phyloP scores from a whole-genome alignment of 1,139 yeast species.

The Candida sanyaensis region DNA sequence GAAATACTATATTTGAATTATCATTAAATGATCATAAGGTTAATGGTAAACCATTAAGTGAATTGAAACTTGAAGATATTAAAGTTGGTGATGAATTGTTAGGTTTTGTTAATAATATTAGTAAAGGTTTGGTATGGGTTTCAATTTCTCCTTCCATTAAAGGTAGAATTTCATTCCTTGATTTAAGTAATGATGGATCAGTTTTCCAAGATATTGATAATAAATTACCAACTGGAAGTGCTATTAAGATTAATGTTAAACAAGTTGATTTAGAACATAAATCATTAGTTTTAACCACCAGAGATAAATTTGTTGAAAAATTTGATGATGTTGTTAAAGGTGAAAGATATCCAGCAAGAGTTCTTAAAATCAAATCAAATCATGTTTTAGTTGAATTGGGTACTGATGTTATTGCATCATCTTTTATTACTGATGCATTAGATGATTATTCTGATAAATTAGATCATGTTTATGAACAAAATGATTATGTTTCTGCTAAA shows the following conservation, averaged over 20 bases:
- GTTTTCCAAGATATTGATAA: slow-evolving; percentile 53
- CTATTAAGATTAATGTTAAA: slow-evolving; percentile 60
- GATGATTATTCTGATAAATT: slow-evolving; percentile 64
- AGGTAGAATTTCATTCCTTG: slow-evolving; percentile 70
- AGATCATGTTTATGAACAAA: slow-evolving; percentile 51
- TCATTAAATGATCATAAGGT: slow-evolving; percentile 47
- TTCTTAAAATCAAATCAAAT: slow-evolving; percentile 61
- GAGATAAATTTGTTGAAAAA: slow-evolving; percentile 41
- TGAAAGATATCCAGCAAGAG: slow-evolving; percentile 61
- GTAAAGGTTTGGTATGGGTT: slow-evolving; percentile 63
- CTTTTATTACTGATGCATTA: slow-evolving; percentile 77
- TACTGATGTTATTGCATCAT: slow-evolving; percentile 59
- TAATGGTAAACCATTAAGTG: slow-evolving; percentile 21
- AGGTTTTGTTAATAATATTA: slow-evolving; percentile 56
- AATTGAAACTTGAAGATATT: slow-evolving; percentile 39
- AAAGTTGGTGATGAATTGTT: slow-evolving; percentile 44
- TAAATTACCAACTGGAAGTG: slow-evolving; percentile 69
- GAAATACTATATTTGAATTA: slow-evolving; percentile 65
- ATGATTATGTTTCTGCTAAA: slow-evolving; percentile 63
- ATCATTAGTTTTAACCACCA: slow-evolving; percentile 51
- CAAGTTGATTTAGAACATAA: slow-evolving; percentile 56
- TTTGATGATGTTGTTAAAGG: slow-evolving; percentile 61
- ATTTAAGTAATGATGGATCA: slow-evolving; percentile 59
- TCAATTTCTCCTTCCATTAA: slow-evolving; percentile 67
- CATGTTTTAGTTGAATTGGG: slow-evolving; percentile 72